phyloP scores from a whole-genome alignment of 2,329 filamentous ascomycete genomes.

The Claviceps pazoutovae region DNA sequence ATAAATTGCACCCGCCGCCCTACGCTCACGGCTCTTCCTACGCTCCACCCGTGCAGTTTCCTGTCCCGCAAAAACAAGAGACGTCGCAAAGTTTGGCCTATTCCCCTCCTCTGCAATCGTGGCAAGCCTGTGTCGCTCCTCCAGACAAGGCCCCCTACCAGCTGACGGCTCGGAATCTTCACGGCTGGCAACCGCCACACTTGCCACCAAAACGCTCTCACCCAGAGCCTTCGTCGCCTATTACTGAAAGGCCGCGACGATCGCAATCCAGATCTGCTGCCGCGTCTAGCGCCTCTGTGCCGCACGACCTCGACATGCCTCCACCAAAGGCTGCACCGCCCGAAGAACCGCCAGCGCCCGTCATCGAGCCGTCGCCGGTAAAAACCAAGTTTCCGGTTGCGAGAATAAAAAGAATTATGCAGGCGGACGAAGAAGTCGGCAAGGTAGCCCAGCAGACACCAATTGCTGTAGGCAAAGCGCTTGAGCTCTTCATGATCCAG shows the following conservation, averaged over 20 bases:
- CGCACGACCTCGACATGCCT: conserved; percentile 19
- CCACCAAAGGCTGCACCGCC: conserved; percentile 15
- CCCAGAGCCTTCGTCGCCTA: neutral
- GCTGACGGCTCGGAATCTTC: conserved; percentile 7
- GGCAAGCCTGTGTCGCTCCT: conserved; percentile 8
- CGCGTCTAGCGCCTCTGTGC: conserved; percentile 1
- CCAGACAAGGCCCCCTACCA: conserved; percentile 7
- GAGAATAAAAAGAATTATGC: conserved; percentile 98
- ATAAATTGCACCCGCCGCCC: conserved; percentile 20
- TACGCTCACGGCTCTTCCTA: conserved; percentile 14
- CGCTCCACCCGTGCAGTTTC: conserved; percentile 16
- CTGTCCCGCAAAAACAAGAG: conserved; percentile 13
- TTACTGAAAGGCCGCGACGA: conserved; percentile 2
- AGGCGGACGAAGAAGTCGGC: conserved; percentile 94
- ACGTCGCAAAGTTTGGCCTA: conserved; percentile 13
- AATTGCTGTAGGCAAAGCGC: conserved; percentile 85
- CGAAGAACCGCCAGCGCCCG: conserved; percentile 18
- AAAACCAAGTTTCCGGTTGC: conserved; percentile 95
- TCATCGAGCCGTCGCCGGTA: conserved; percentile 55
- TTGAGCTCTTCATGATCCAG: conserved; percentile 96
- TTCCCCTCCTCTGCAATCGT: conserved; percentile 10
- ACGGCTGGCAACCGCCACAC: conserved; percentile 8
- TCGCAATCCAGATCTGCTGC: conserved; percentile 1
- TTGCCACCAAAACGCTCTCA: conserved; percentile 4
- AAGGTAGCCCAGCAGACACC: conserved; percentile 97